A percentile compares a stretch with the other conserved stretches of the same genome.
Evolutionary conservation across 164 flowering plant genomes (phyloP).

Genomic region (Houttuynia cordata): DNA sequence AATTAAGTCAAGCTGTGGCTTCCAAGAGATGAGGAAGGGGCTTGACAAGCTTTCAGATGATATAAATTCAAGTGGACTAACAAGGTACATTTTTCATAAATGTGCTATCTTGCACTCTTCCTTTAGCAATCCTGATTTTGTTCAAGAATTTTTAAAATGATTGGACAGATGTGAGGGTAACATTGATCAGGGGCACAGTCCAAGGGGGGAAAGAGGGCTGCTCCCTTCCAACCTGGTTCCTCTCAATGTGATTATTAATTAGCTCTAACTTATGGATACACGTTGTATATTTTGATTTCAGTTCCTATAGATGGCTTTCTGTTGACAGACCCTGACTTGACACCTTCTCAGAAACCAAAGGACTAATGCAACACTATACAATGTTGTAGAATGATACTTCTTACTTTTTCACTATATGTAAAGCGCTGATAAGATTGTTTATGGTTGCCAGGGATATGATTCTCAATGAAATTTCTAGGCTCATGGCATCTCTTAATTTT

Average conservation of each 20-base stretch:
- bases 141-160: background rate
- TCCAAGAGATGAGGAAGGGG: slow-evolving; percentile 32
- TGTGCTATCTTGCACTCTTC: background rate
- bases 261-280: no score
- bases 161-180: background rate
- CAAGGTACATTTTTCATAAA: slow-evolving; percentile 27
- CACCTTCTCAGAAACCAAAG: no score
- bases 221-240: no score
- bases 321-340: no score
- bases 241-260: no score
- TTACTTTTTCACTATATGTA: background rate
- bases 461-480: slow-evolving; percentile 48
- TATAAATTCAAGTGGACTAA: slow-evolving; percentile 28
- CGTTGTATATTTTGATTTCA: no score
- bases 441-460: slow-evolving; percentile 35
- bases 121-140: background rate
- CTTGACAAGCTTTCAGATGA: slow-evolving; percentile 34
- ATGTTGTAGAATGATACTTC: background rate
- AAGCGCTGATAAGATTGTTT: background rate
- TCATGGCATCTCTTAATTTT: slow-evolving; percentile 44
- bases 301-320: no score
- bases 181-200: no score
- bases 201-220: no score
- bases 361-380: background rate
- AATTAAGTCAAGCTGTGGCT: slow-evolving; percentile 24